Evolutionary conservation across 345 rosid genomes (phyloP).

Genomic region (Boechera retrofracta): DNA sequence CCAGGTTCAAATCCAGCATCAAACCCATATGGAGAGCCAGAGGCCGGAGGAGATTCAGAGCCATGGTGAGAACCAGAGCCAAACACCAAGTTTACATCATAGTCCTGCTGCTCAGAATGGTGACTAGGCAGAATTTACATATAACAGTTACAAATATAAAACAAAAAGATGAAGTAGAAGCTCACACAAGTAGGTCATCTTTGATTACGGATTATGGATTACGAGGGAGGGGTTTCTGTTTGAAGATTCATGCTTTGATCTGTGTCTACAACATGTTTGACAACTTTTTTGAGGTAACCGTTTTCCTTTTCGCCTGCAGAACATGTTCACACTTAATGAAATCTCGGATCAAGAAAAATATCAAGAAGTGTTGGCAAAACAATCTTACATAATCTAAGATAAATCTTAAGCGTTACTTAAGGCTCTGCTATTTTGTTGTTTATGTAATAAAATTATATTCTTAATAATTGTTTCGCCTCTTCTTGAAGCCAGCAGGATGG

Average conservation of each 20-base stretch:
- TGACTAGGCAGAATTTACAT: constrained; percentile 48
- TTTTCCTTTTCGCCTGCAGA: constrained; percentile 20
- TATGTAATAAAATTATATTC: neutral
- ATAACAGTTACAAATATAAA: constrained; percentile 22
- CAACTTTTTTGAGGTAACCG: constrained; percentile 42
- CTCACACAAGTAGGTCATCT: constrained; percentile 43
- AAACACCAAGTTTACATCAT: constrained; percentile 31
- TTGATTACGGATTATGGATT: constrained; percentile 38
- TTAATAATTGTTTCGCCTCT: constrained; percentile 13
- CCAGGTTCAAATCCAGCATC: constrained; percentile 40
- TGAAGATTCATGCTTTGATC: constrained; percentile 39
- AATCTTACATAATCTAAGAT: constrained; percentile 12
- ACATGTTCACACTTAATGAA: constrained; percentile 15
- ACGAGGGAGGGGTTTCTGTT: constrained; percentile 30
- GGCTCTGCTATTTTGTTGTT: constrained; percentile 14
- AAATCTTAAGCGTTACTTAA: neutral
- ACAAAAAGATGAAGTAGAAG: constrained; percentile 33
- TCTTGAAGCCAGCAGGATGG: constrained; percentile 48
- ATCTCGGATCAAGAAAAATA: constrained; percentile 16
- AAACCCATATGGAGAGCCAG: constrained; percentile 43
- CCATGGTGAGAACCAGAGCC: constrained; percentile 43
- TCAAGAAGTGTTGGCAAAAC: constrained; percentile 1
- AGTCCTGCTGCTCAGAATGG: constrained; percentile 38
- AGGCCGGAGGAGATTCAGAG: constrained; percentile 39
- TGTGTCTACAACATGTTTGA: constrained; percentile 40